Evolutionary conservation across 2,329 filamentous ascomycete species (phyloP).

Genomic region (Dothideomycetes sp.): DNA sequence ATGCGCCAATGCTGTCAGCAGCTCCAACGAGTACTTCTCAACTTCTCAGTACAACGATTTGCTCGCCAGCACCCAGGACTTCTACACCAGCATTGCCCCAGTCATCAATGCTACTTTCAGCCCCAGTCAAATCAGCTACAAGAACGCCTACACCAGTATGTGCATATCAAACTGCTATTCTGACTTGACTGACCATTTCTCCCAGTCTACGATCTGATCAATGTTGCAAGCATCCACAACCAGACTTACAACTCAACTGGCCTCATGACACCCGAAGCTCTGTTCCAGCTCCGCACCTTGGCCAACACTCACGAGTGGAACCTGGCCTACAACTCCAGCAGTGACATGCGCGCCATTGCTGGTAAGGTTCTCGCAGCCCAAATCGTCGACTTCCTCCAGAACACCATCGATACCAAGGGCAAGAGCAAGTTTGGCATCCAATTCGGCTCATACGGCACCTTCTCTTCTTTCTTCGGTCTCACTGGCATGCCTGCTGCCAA

Average conservation of each 20-base stretch:
- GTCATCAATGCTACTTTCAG: conserved; percentile 46
- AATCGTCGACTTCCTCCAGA: conserved; percentile 37
- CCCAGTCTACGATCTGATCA: conserved; percentile 51
- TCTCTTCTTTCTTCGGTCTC: conserved; percentile 54
- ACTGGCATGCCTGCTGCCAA: conserved; percentile 41
- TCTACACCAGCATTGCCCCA: conserved; percentile 45
- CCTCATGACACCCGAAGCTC: conserved; percentile 50
- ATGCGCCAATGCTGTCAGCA: conserved; percentile 47
- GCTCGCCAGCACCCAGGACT: conserved; percentile 40
- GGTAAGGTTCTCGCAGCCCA: conserved; percentile 42
- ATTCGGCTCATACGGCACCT: conserved; percentile 54
- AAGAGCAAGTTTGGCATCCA: conserved; percentile 42
- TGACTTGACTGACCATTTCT: not conserved
- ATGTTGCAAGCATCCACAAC: conserved; percentile 56
- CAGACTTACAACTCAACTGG: conserved; percentile 46
- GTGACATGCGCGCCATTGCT: conserved; percentile 36
- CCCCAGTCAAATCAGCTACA: conserved; percentile 42
- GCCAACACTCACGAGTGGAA: conserved; percentile 75
- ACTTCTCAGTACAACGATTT: conserved; percentile 42
- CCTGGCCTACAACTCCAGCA: conserved; percentile 65
- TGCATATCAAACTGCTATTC: conserved; percentile 13
- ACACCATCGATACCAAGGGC: conserved; percentile 31
- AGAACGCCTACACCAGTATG: conserved; percentile 58
- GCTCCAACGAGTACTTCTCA: conserved; percentile 51
- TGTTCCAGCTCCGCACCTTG: conserved; percentile 59